Base-by-base conservation (phyloP, 768 basidiomycete species). In the Auricularia sp. region DNA sequence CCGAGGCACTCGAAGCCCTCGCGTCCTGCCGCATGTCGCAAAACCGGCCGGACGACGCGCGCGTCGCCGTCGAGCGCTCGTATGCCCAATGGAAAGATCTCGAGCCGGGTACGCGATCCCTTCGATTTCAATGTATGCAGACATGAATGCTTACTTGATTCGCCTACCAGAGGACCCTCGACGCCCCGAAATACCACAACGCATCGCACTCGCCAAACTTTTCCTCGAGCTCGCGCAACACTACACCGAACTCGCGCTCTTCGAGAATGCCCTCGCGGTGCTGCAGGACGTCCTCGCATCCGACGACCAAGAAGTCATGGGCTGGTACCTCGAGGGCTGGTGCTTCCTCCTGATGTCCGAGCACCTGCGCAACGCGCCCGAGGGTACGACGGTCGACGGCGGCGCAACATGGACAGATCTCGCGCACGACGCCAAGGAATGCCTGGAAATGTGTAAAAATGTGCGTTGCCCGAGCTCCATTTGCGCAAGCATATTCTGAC, bases 271-370 rank as follows among this genome's bases (percentile, higher is more conserved):
- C 1, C 75, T 95, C 4, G 74, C 87, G 11, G 85, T 94, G 14
- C 75, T 96, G 34, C 85, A 90, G 54, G 90, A 88, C 13, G 81
- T 94, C 10, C 86, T 94, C 75, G 82, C 87, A 10, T 75, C 86
- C 0, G 92, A 95, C 73, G 90, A 94, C 68, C 82, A 91, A 71
- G 88, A 92, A 63, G 87, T 94, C 13, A 93, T 95, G 69, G 94
- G 88, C 1, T 95, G 94, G 87, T 96, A 96, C 72, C 83, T 96
- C 35, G 93, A 95, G 75, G 94, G 93, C 63, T 97, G 93, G 93
- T 89, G 90, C 68, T 93, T 91, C 80, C 92, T 86, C 77, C 77
- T 95, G 58, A 86, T 90, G 83, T 83, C 85, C 0, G 88, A 90
- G 73, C 83, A 87, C 11, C 29, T 29, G 24, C 56, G 56, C 34